Evolutionary conservation across 495 filamentous ascomycete species (phyloP).

Genomic region (Aspergillus leporis): DNA sequence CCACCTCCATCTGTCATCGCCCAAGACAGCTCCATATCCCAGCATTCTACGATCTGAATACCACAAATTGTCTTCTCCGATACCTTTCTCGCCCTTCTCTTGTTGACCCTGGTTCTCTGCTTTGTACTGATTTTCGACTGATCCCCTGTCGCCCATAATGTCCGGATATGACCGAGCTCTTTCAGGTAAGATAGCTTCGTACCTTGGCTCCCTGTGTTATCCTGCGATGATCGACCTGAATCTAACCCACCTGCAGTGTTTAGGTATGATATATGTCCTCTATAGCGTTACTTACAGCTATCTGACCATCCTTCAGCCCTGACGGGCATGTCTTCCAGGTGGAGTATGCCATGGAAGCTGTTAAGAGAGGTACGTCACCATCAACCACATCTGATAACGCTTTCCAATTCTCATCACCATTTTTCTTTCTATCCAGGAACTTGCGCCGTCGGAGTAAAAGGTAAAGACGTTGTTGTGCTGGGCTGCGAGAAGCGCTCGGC

Average conservation of each 20-base stretch:
- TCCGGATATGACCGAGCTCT: conserved; percentile 94
- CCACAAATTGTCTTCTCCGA: conserved; percentile 22
- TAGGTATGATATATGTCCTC: conserved; percentile 19
- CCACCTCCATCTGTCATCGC: conserved; percentile 31
- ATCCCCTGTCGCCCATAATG: conserved; percentile 55
- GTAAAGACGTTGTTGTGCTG: conserved; percentile 87
- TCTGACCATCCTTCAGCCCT: conserved; percentile 61
- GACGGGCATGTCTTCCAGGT: conserved; percentile 99
- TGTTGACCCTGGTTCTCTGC: conserved; percentile 1
- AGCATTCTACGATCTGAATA: conserved; percentile 15
- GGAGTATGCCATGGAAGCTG: conserved; percentile 97
- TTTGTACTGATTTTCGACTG: conserved; percentile 7
- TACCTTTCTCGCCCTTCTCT: conserved; percentile 6
- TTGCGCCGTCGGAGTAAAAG: conserved; percentile 97
- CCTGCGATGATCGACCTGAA: conserved; percentile 50
- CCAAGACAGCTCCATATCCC: conserved; percentile 10
- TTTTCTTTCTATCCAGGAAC: conserved; percentile 61
- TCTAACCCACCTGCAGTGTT: conserved; percentile 47
- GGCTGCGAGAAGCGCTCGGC: conserved; percentile 98
- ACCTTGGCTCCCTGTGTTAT: conserved; percentile 23
- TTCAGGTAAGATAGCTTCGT: conserved; percentile 68
- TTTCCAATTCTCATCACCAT: background rate
- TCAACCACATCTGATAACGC: conserved; percentile 2
- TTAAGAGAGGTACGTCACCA: conserved; percentile 78
- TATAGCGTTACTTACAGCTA: conserved; percentile 1